Percentiles rank a stretch among this genome's conserved stretches.
Conservation (phyloP, 305 asterid genomes). For the Solanum hybrid region DNA sequence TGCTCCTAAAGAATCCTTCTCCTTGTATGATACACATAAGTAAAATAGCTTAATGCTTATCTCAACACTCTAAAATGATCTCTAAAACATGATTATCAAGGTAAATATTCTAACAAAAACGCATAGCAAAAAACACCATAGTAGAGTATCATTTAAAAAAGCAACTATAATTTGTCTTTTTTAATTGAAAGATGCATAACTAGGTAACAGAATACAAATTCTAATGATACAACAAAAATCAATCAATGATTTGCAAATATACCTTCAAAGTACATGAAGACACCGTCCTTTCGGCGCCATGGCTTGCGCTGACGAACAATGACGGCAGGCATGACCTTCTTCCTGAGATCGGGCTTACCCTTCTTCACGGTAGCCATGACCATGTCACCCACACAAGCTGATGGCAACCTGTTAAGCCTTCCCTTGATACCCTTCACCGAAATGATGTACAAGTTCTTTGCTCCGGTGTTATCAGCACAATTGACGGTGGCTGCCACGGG, state of each 20-base stretch:
- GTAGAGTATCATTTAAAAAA: background rate
- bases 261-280: constrained; percentile 70
- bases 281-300: constrained; percentile 79
- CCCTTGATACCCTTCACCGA: constrained; percentile 69
- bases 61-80: background rate
- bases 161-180: background rate
- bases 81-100: background rate
- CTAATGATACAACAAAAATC: background rate
- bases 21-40: background rate
- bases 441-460: constrained; percentile 56
- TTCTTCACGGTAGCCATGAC: constrained; percentile 67
- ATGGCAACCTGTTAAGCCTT: constrained; percentile 53
- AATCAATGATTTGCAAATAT: background rate
- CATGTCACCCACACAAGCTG: constrained; percentile 63
- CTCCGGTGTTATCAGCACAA: constrained; percentile 67
- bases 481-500: constrained; percentile 71
- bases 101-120: background rate
- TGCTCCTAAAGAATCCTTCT: background rate
- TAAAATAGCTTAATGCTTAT: background rate
- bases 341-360: constrained; percentile 55
- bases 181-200: background rate
- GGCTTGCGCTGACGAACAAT: constrained; percentile 67
- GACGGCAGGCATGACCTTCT: constrained; percentile 68
- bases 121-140: background rate
- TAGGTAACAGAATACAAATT: background rate